phyloP scores from a whole-genome alignment of 2,329 filamentous ascomycete genomes.

The Macroventuria anomochaeta region DNA sequence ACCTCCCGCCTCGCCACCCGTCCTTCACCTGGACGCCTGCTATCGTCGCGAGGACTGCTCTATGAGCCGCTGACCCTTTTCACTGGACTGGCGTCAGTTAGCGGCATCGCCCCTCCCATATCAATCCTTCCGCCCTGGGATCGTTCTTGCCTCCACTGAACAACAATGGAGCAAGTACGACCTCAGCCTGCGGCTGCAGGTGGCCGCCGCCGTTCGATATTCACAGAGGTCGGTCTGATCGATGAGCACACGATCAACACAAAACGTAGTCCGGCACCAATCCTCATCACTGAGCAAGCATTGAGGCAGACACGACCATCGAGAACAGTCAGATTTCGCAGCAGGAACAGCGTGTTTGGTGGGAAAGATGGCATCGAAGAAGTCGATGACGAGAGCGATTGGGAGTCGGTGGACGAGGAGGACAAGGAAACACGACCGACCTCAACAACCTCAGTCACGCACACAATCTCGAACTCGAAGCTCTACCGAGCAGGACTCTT shows the following conservation, averaged over 20 bases:
- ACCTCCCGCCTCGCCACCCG: conserved; percentile 12
- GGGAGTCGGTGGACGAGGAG: conserved; percentile 35
- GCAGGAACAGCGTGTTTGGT: conserved; percentile 37
- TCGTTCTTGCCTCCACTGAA: conserved; percentile 7
- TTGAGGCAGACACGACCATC: conserved; percentile 34
- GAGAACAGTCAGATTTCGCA: conserved; percentile 43
- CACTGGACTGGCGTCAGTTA: conserved; percentile 5
- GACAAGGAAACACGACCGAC: conserved; percentile 14
- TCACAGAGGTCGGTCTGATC: conserved; percentile 47
- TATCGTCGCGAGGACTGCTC: not conserved
- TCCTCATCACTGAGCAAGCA: conserved; percentile 23
- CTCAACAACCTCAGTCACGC: not conserved
- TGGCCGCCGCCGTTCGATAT: conserved; percentile 43
- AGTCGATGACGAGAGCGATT: conserved; percentile 37
- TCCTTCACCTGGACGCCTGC: not conserved
- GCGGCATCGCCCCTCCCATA: not conserved
- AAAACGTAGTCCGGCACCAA: conserved; percentile 41
- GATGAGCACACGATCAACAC: conserved; percentile 40
- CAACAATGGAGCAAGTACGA: conserved; percentile 38
- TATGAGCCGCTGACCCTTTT: conserved; percentile 11
- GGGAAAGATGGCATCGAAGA: conserved; percentile 19
- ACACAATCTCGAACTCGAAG: conserved; percentile 25
- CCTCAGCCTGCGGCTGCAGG: conserved; percentile 31
- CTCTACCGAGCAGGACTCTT: conserved; percentile 41
- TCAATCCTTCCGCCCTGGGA: not conserved